Conservation (phyloP, 1,284 basidiomycete genomes). For the Moesziomyces sp. region DNA sequence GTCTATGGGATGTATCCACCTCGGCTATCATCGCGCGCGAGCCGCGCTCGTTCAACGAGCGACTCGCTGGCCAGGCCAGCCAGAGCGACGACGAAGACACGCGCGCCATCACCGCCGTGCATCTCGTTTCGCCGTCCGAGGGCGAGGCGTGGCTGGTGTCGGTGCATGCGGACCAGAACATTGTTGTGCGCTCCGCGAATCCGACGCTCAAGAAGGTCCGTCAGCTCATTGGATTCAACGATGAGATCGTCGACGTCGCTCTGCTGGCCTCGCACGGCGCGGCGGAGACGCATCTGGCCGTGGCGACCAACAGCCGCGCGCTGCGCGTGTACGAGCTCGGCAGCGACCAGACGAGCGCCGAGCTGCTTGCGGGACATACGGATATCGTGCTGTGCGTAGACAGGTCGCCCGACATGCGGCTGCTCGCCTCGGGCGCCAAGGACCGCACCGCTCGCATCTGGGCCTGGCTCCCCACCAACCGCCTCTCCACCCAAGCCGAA, state of each 20-base stretch:
- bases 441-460: slow-evolving; percentile 89
- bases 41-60: slow-evolving; percentile 33
- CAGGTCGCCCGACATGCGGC: slow-evolving; percentile 74
- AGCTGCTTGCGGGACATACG: slow-evolving; percentile 73
- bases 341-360: slow-evolving; percentile 46
- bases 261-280: slow-evolving; percentile 31
- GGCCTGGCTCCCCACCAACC: slow-evolving; percentile 69
- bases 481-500: background rate
- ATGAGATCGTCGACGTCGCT: slow-evolving; percentile 90
- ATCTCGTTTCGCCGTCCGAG: slow-evolving; percentile 14
- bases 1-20: slow-evolving; percentile 52
- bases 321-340: slow-evolving; percentile 81
- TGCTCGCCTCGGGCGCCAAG: slow-evolving; percentile 90
- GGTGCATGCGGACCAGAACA: slow-evolving; percentile 94
- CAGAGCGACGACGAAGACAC: slow-evolving; percentile 49
- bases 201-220: slow-evolving; percentile 72
- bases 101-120: slow-evolving; percentile 57
- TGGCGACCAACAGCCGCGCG: slow-evolving; percentile 94
- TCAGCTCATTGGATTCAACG: slow-evolving; percentile 95
- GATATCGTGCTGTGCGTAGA: slow-evolving; percentile 92
- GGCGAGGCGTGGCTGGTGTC: slow-evolving; percentile 71
- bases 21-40: slow-evolving; percentile 37
- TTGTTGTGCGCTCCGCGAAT: slow-evolving; percentile 75
- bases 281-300: slow-evolving; percentile 80
- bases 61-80: slow-evolving; percentile 10